Base-by-base conservation (phyloP, 345 rosid genomes). In the Viola odorata region DNA sequence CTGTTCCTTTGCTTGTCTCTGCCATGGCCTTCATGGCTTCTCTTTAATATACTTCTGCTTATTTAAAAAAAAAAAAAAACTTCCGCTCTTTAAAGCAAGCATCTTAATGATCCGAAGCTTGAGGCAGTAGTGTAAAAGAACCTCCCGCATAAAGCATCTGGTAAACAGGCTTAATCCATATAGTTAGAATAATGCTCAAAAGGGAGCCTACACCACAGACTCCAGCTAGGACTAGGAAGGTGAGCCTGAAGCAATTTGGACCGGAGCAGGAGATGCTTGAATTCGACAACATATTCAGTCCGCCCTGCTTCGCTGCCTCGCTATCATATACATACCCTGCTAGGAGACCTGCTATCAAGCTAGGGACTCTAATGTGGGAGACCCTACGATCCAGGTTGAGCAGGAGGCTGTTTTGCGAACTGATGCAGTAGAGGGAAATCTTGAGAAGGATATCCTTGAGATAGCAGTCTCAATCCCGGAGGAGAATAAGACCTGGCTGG, bases 231-330 rank as follows among this genome's bases (percentile, higher is more conserved):
- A 76, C 74, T 63, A 79, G 64, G 81, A 83, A 85, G 45, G 91
- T 85, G 65, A 83, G 70, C 75, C 81, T 74, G 74, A 85, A 83
- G 77, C 91, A 85, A 58, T 72, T 75, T 3, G 91, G 88, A 66
- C 86, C 88, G 6, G 72, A 47, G 76, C 91, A 83, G 17, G 80
- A 60, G 13, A 72, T 42, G 36, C 72, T 66, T 44, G 84, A 71
- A 63, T 17, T 39, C 12, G 41, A 42, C 58, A 77, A 5, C 41
- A 64, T 53, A 49, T 71, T 17, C 14, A 59, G 23, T 49, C 73
- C 75, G 0, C 68, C 74, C 73, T 83, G 86, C 64, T 81, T 81
- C 50, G 84, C 84, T n/a, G 76, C 86, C 57, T 85, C 86, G 0
- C 51, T 70, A 63, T 85, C 91, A 10, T 83, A 79, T 44, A 83